These are phyloP conservation scores for Coprinopsis sp. DNA, from an alignment of 768 basidiomycete genomes.

Conservation along the genomic window DNA sequence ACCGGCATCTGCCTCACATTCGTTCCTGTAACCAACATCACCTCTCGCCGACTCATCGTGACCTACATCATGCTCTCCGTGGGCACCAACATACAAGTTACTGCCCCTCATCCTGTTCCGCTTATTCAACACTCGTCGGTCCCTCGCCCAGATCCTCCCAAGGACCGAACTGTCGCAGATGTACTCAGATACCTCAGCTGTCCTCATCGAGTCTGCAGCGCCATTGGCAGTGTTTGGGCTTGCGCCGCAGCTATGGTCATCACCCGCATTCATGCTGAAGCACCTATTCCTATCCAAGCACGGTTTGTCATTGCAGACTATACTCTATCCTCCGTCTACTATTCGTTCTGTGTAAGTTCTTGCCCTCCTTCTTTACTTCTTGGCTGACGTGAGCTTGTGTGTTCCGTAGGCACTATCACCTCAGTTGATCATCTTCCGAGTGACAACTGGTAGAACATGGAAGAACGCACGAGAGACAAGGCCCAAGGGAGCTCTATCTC, in stretches of 20 bases:
- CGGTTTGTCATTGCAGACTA: neutral
- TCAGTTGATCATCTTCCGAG: conserved; percentile 6
- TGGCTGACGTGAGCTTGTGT: neutral
- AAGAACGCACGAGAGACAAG: neutral
- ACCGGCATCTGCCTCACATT: conserved; percentile 1
- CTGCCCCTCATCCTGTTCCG: conserved; percentile 3
- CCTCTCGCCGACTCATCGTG: neutral
- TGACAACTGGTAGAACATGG: conserved; percentile 6
- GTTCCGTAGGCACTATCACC: conserved; percentile 2
- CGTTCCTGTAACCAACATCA: neutral
- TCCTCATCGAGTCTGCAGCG: conserved; percentile 3
- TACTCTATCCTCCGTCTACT: conserved; percentile 1
- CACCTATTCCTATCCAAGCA: neutral
- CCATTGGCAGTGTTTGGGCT: conserved; percentile 3
- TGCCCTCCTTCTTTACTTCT: neutral
- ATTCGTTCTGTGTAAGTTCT: conserved; percentile 5
- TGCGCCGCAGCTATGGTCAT: neutral
- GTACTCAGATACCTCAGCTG: neutral
- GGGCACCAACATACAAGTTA: conserved; percentile 3
- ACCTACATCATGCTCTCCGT: conserved; percentile 4
- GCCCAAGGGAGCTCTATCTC: neutral
- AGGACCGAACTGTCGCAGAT: neutral
- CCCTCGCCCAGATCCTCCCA: neutral
- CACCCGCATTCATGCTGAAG: neutral
- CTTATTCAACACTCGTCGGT: neutral